Evolutionary conservation across 2,329 filamentous ascomycete genomes (phyloP).

Genomic region (Fusarium anthophilum): DNA sequence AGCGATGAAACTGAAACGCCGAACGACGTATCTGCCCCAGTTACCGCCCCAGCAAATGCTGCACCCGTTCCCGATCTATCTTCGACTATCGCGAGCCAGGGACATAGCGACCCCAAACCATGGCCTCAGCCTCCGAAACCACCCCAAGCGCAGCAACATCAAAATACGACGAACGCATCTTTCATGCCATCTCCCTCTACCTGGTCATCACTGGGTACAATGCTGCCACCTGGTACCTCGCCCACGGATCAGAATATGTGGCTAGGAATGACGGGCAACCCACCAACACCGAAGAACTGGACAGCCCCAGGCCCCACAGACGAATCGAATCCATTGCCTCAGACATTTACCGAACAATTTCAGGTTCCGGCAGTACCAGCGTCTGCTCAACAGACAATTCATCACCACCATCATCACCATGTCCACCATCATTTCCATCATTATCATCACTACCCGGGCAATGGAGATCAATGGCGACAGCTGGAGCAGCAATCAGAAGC

Average conservation of each 20-base stretch:
- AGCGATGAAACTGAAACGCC: slow-evolving; percentile 18
- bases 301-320: slow-evolving; percentile 5
- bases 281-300: slow-evolving; percentile 24
- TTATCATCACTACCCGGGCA: slow-evolving; percentile 31
- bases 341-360: slow-evolving; percentile 23
- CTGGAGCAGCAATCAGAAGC: slow-evolving; percentile 32
- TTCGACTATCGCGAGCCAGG: background rate
- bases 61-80: background rate
- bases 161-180: background rate
- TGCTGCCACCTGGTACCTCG: slow-evolving; percentile 17
- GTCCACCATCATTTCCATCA: slow-evolving; percentile 37
- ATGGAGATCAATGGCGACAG: slow-evolving; percentile 24
- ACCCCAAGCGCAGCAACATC: background rate
- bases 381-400: slow-evolving; percentile 25
- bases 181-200: slow-evolving; percentile 22
- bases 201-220: slow-evolving; percentile 29
- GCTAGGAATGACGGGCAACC: slow-evolving; percentile 10
- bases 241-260: slow-evolving; percentile 20
- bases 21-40: background rate
- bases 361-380: slow-evolving; percentile 9
- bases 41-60: background rate
- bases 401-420: slow-evolving; percentile 32
- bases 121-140: slow-evolving; percentile 11
- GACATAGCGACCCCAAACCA: background rate
- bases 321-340: background rate